A percentile compares a stretch with the other conserved stretches of the same genome.
Evolutionary conservation across 2,329 filamentous ascomycete genomes (phyloP).

Genomic region (Ophiostoma sp.): DNA sequence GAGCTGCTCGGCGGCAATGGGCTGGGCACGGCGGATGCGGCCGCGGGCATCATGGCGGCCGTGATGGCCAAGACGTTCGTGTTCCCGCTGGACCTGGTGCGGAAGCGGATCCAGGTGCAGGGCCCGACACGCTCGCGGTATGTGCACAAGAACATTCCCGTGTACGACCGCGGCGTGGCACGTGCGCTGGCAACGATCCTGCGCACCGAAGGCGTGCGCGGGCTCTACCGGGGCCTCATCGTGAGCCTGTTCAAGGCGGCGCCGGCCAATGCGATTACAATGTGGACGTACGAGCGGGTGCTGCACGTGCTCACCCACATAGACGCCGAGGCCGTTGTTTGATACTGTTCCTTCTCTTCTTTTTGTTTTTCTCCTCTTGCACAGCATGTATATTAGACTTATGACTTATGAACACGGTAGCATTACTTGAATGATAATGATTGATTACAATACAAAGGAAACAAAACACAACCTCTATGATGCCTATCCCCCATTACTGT

Average conservation of each 20-base stretch:
- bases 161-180: slow-evolving; percentile 63
- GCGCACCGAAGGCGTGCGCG: slow-evolving; percentile 65
- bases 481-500: slow-evolving; percentile 5
- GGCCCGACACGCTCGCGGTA: slow-evolving; percentile 76
- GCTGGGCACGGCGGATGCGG: slow-evolving; percentile 69
- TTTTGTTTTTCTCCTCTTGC: background rate
- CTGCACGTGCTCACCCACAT: slow-evolving; percentile 49
- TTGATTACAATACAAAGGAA: slow-evolving; percentile 25
- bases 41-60: slow-evolving; percentile 73
- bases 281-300: slow-evolving; percentile 87
- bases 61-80: slow-evolving; percentile 80
- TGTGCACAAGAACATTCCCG: slow-evolving; percentile 80
- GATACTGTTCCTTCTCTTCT: background rate
- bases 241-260: slow-evolving; percentile 91
- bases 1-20: slow-evolving; percentile 33
- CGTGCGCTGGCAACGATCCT: slow-evolving; percentile 64
- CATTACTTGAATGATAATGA: slow-evolving; percentile 2
- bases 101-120: slow-evolving; percentile 92
- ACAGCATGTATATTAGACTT: background rate
- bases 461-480: slow-evolving; percentile 13
- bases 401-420: background rate
- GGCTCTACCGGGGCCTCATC: slow-evolving; percentile 79
- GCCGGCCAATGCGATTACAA: slow-evolving; percentile 84
- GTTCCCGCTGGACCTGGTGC: slow-evolving; percentile 86
- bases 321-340: background rate